Conservation (phyloP, 441 rosid genomes). For the Populus hybrid region DNA sequence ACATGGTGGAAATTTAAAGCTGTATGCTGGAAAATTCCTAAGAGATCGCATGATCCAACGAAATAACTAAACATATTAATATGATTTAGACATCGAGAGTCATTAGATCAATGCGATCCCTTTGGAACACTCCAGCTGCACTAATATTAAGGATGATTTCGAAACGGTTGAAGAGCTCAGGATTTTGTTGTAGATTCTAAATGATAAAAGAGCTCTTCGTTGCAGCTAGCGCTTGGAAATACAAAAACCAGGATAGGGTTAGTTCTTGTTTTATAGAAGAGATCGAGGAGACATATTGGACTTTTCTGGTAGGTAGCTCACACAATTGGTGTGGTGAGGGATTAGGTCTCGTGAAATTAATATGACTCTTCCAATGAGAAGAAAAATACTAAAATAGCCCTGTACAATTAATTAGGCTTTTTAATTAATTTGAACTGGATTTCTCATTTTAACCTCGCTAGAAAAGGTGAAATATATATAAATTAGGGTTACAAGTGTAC, state of each 20-base stretch:
- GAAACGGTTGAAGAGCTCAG: background rate
- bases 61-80: background rate
- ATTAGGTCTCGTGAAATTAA: slow-evolving; percentile 1
- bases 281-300: background rate
- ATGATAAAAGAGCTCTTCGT: background rate
- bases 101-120: slow-evolving; percentile 75
- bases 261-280: slow-evolving; percentile 5
- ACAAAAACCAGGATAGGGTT: background rate
- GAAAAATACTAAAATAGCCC: slow-evolving; percentile 21
- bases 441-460: too few relatives aligned
- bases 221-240: background rate
- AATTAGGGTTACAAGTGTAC: too few relatives aligned
- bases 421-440: too few relatives aligned
- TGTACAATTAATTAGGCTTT: background rate
- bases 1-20: slow-evolving; percentile 27
- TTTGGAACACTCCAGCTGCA: slow-evolving; percentile 59
- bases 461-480: too few relatives aligned
- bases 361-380: background rate
- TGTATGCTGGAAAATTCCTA: slow-evolving; percentile 44
- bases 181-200: background rate
- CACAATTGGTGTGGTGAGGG: slow-evolving; percentile 22
- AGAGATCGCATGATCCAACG: slow-evolving; percentile 64
- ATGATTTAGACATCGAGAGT: background rate
- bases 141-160: slow-evolving; percentile 16
- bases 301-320: slow-evolving; percentile 13